These are phyloP conservation scores for Mucuna pruriens DNA, from an alignment of 306 rosid species.

Conservation along the genomic window DNA sequence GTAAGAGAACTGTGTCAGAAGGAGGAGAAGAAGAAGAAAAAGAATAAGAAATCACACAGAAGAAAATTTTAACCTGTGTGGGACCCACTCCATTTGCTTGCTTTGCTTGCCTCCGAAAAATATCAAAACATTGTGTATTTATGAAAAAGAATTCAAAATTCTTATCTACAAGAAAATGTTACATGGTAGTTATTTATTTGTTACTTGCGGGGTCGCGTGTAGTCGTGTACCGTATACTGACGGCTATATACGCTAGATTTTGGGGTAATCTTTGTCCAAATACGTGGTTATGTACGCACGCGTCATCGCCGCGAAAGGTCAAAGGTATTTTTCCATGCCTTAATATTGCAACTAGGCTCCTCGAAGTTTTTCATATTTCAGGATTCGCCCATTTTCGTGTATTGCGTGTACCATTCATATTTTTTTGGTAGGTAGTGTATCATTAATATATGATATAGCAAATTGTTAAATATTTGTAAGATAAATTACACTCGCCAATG, in stretches of 20 bases:
- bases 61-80: conserved; percentile 38
- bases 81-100: conserved; percentile 44
- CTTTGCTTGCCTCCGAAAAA: conserved; percentile 16
- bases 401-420: too few species aligned
- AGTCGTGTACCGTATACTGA: conserved; percentile 24
- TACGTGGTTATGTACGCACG: conserved; percentile 23
- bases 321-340: not conserved
- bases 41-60: conserved; percentile 24
- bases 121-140: not conserved
- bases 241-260: conserved; percentile 47
- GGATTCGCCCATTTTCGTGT: not conserved
- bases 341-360: conserved; percentile 10
- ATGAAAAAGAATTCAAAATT: too few species aligned
- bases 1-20: conserved; percentile 30
- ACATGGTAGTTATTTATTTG: not conserved
- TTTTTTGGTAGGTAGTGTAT: too few species aligned
- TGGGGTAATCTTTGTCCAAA: conserved; percentile 40
- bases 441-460: too few species aligned
- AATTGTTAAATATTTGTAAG: too few species aligned
- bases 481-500: too few species aligned
- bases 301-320: not conserved
- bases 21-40: not conserved
- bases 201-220: conserved; percentile 20
- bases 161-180: not conserved
- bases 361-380: not conserved